phyloP scores from a whole-genome alignment of 2,329 filamentous ascomycete genomes.

The Xylariaceae sp. region DNA sequence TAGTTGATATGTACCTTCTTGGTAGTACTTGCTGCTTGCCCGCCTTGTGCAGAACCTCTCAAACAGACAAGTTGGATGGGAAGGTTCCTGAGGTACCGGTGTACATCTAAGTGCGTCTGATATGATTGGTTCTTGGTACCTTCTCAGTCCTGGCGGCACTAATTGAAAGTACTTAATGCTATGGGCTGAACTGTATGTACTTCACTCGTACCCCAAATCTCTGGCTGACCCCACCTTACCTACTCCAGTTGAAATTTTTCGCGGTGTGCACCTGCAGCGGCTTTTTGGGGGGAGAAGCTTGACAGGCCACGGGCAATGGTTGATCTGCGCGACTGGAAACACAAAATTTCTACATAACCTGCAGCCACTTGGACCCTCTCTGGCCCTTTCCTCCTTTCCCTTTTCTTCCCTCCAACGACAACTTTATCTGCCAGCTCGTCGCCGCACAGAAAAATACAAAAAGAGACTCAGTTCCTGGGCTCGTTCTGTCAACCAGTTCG shows the following conservation, averaged over 20 bases:
- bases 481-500: constrained; percentile 42
- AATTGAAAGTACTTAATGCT: no score
- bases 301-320: constrained; percentile 3
- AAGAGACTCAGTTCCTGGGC: constrained; percentile 45
- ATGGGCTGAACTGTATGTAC: no score
- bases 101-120: no score
- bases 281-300: neutral
- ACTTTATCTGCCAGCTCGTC: constrained; percentile 43
- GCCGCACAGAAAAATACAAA: constrained; percentile 38
- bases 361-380: constrained; percentile 18
- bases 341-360: constrained; percentile 26
- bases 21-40: no score
- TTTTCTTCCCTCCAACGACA: constrained; percentile 35
- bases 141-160: no score
- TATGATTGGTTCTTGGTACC: no score
- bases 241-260: constrained; percentile 6
- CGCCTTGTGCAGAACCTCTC: no score
- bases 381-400: constrained; percentile 34
- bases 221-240: constrained; percentile 1
- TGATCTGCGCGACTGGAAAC: constrained; percentile 22
- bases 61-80: no score
- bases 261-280: constrained; percentile 1
- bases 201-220: no score
- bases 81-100: no score
- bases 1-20: no score